A percentile compares a stretch with the other conserved stretches of the same genome.
Evolutionary conservation across 169 alveolate species (phyloP).

Genomic region (Eimeria praecox): DNA sequence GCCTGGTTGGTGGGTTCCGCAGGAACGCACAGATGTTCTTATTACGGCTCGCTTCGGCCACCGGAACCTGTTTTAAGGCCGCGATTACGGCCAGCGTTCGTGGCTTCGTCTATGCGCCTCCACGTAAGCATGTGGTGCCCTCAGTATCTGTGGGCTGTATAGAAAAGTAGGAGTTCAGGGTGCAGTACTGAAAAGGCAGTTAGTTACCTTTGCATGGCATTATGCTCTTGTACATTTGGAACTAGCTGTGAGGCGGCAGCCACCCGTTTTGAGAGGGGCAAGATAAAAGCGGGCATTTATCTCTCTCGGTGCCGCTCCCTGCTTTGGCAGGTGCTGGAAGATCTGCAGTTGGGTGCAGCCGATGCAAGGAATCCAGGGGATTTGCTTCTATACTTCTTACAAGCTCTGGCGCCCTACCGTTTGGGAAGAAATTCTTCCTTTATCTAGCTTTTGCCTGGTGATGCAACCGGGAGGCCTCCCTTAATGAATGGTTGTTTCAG

Average conservation of each 20-base stretch:
- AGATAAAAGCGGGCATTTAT: neutral
- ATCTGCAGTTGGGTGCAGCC: neutral
- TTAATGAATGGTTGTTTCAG: too few species aligned
- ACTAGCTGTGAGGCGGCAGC: neutral
- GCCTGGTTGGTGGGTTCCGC: neutral
- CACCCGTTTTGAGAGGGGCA: neutral
- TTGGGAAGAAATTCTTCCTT: too few species aligned
- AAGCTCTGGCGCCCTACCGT: too few species aligned
- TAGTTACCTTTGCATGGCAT: neutral
- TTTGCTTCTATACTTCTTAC: too few species aligned
- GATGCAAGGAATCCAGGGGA: too few species aligned
- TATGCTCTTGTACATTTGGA: neutral
- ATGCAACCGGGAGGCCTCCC: too few species aligned
- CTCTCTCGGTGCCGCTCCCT: neutral
- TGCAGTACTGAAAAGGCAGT: neutral
- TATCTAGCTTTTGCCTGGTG: too few species aligned
- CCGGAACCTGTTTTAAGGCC: neutral
- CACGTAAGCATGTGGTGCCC: neutral
- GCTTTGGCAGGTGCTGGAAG: neutral
- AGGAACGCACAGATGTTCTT: neutral
- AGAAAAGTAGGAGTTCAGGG: neutral
- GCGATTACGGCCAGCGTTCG: neutral
- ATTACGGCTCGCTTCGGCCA: neutral
- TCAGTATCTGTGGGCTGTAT: neutral
- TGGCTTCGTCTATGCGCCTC: neutral